A percentile compares a stretch with the other conserved stretches of the same genome.
Evolutionary conservation across 2,329 filamentous ascomycete genomes (phyloP).

Genomic region (Colletotrichum sp.): DNA sequence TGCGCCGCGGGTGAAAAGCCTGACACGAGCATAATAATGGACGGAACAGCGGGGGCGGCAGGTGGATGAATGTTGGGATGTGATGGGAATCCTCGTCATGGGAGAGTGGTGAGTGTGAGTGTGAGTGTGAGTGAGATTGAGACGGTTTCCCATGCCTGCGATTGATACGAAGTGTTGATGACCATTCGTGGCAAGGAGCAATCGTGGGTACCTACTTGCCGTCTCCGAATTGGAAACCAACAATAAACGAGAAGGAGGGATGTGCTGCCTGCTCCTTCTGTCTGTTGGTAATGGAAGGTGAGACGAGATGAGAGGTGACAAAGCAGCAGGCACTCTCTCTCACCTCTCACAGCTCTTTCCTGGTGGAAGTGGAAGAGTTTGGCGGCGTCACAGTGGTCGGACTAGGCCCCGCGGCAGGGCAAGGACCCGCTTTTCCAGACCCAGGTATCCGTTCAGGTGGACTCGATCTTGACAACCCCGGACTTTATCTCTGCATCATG

Average conservation of each 20-base stretch:
- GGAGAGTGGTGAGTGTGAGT: background rate
- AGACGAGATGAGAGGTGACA: background rate
- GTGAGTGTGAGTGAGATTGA: background rate
- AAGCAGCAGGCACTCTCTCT: background rate
- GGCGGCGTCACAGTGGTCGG: background rate
- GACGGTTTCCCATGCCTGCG: background rate
- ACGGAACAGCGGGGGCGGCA: background rate
- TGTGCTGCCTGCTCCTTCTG: background rate
- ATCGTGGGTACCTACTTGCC: background rate
- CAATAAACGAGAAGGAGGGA: background rate
- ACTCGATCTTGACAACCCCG: slow-evolving; percentile 16
- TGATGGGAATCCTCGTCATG: background rate
- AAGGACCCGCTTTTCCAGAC: background rate
- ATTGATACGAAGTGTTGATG: background rate
- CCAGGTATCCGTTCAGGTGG: slow-evolving; percentile 9
- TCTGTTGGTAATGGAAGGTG: background rate
- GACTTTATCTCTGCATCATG: slow-evolving; percentile 11
- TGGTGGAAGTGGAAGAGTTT: background rate
- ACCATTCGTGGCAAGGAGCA: background rate
- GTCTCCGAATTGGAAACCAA: background rate
- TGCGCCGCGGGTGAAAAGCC: background rate
- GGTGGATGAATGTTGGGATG: background rate
- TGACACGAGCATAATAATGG: background rate
- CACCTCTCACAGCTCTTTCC: background rate
- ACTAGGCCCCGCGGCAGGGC: background rate